Conservation (phyloP, 2,329 filamentous ascomycete genomes). For the Colletotrichum tanaceti region DNA sequence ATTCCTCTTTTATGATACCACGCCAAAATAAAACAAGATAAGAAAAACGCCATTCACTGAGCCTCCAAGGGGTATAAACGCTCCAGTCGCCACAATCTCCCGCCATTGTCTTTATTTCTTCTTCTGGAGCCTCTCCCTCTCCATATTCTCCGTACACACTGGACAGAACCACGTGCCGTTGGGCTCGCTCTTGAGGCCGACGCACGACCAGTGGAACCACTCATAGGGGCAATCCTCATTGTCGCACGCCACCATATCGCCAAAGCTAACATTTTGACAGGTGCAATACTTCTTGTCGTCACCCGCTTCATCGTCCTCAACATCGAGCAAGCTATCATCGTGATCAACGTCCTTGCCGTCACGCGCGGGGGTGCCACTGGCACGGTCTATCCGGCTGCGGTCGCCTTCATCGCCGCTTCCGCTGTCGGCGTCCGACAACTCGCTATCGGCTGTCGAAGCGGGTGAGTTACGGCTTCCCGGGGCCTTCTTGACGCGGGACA, state of each 20-base stretch:
- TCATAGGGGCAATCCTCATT: slow-evolving; percentile 84
- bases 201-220: slow-evolving; percentile 88
- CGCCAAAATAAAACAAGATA: neutral
- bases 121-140: slow-evolving; percentile 52
- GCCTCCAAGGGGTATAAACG: slow-evolving; percentile 32
- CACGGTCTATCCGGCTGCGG: slow-evolving; percentile 40
- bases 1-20: neutral
- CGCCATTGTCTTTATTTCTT: slow-evolving; percentile 17
- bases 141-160: slow-evolving; percentile 66
- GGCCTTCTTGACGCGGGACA: slow-evolving; percentile 71
- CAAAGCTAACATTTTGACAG: slow-evolving; percentile 85
- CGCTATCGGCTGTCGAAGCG: slow-evolving; percentile 72
- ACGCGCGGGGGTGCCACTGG: slow-evolving; percentile 42
- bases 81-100: slow-evolving; percentile 1
- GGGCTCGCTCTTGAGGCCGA: slow-evolving; percentile 75
- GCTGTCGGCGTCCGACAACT: slow-evolving; percentile 72
- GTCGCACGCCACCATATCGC: slow-evolving; percentile 91
- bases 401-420: slow-evolving; percentile 65
- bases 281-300: slow-evolving; percentile 86
- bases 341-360: slow-evolving; percentile 57
- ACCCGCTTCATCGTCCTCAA: slow-evolving; percentile 76
- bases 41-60: neutral
- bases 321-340: slow-evolving; percentile 67
- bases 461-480: slow-evolving; percentile 67
- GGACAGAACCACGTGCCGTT: slow-evolving; percentile 77